These are phyloP conservation scores for Glarea lozoyensis DNA, from an alignment of 495 filamentous ascomycete species.

Conservation along the genomic window DNA sequence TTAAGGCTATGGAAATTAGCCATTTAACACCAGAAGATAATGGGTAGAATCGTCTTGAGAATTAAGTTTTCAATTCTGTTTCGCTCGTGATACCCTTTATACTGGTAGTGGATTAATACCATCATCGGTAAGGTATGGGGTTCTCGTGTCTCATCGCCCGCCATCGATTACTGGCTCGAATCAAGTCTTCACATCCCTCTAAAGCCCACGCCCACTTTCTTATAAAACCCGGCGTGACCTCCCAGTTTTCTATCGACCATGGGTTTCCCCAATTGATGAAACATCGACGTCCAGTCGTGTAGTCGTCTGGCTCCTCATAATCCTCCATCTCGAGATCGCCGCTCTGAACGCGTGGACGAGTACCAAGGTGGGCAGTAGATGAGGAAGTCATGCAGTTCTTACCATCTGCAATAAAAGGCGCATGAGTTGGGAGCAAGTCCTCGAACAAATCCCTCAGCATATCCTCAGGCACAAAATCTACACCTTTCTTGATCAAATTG, in stretches of 20 bases:
- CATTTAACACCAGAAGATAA: too few species aligned
- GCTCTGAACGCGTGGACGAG: too few species aligned
- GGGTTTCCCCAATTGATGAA: slow-evolving; percentile 25
- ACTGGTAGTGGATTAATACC: too few species aligned
- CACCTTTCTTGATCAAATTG: slow-evolving; percentile 21
- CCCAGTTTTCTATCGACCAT: slow-evolving; percentile 21
- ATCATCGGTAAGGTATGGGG: slow-evolving; percentile 1
- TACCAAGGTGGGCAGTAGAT: not conserved
- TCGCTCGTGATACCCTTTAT: too few species aligned
- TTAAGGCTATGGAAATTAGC: too few species aligned
- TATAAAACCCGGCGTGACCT: slow-evolving; percentile 22
- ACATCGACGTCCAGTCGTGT: slow-evolving; percentile 7
- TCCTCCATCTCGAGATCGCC: not conserved
- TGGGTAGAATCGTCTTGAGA: too few species aligned
- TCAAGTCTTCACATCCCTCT: slow-evolving; percentile 14
- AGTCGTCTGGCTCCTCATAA: slow-evolving; percentile 2
- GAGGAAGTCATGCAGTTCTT: not conserved
- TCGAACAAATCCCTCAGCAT: slow-evolving; percentile 22
- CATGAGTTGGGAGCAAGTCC: slow-evolving; percentile 12
- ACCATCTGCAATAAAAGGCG: slow-evolving; percentile 3
- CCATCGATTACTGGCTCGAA: slow-evolving; percentile 21
- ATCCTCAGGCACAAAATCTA: slow-evolving; percentile 16
- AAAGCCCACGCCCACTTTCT: slow-evolving; percentile 22
- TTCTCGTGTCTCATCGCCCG: slow-evolving; percentile 14
- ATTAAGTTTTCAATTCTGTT: too few species aligned